Base-by-base conservation (phyloP, 352 stramenopile species). In the Plasmopara muralis region DNA sequence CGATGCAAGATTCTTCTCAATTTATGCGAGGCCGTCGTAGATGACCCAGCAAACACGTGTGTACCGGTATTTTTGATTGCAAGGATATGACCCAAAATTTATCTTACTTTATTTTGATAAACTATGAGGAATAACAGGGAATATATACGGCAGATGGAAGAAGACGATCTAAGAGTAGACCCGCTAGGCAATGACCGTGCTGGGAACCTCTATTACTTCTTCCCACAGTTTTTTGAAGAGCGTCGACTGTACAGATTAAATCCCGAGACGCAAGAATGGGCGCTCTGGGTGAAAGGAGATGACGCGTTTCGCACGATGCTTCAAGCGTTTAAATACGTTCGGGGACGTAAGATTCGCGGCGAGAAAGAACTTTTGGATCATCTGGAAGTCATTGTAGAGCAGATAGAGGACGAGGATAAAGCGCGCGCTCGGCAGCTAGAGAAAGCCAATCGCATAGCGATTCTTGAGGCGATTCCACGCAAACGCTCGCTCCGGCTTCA, bases 151-250 rank as follows among this genome's bases (percentile, higher is more conserved):
- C 68, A 89, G 57, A 93, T 93, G 83, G 78, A 93, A 58, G 83
- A 93, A 5, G 83, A 93, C 42, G 83, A 93, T 42, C 62, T 93
- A 37, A 72, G 83, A 15, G 66, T 90, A 7, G 78, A 89, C 46
- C 80, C 83, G 3, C 50, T 93, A 8, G 83, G 83, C 13, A 72
- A 75, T 10, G 83, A 93, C 43, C 83, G 83, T 9, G 71, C 65
- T 10, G 83, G 83, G 9, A 90, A 91, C 33, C 43, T 76, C 8
- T 93, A 77, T 55, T 93, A 81, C 47, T 93, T 89, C 58, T 93
- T 90, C 47, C 77, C 83, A 7, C 80, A 93, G 64, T 93, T 93
- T 50, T 93, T 89, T 53, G 72, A 87, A 47, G 83, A 93, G 54
- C 76, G 83, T 6, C 77, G 83, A 43, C 47, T 93, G 40, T 93